A percentile compares a stretch with the other conserved stretches of the same genome.
These are phyloP conservation scores for Lactuca sativa DNA, from an alignment of 129 eudicot genomes.

Conservation along the genomic window DNA sequence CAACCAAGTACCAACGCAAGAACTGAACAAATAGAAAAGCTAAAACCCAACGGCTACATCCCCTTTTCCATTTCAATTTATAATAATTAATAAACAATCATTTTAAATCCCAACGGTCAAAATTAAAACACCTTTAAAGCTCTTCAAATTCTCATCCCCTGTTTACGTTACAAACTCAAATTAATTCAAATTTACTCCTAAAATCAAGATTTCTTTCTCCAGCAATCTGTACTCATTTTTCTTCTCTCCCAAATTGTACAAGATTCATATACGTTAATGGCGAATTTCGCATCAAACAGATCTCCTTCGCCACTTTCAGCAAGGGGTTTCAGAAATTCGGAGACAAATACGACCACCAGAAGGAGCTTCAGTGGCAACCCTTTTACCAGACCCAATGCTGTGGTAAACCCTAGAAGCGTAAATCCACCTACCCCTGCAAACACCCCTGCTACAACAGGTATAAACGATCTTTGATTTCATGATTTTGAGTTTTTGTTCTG, in stretches of 20 bases:
- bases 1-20: neutral
- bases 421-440: constrained; percentile 66
- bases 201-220: constrained; percentile 34
- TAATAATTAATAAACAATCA: neutral
- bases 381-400: constrained; percentile 48
- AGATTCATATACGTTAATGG: constrained; percentile 9
- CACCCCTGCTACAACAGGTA: constrained; percentile 67
- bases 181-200: constrained; percentile 11
- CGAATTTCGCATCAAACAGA: constrained; percentile 43
- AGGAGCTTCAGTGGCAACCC: constrained; percentile 68
- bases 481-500: neutral
- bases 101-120: constrained; percentile 30
- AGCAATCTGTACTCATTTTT: neutral
- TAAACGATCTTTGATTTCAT: neutral
- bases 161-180: constrained; percentile 26
- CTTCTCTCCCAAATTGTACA: neutral
- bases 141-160: constrained; percentile 17
- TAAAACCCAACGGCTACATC: constrained; percentile 33
- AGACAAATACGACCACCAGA: constrained; percentile 39
- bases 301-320: constrained; percentile 76
- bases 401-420: constrained; percentile 42
- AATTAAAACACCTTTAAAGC: constrained; percentile 17
- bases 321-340: constrained; percentile 47
- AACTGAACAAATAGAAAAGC: neutral
- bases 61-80: neutral